Percentiles rank a stretch among this genome's conserved stretches.
These are phyloP conservation scores for Leccinum pallidistipes DNA, from an alignment of 1,284 basidiomycete genomes.

Conservation along the genomic window DNA sequence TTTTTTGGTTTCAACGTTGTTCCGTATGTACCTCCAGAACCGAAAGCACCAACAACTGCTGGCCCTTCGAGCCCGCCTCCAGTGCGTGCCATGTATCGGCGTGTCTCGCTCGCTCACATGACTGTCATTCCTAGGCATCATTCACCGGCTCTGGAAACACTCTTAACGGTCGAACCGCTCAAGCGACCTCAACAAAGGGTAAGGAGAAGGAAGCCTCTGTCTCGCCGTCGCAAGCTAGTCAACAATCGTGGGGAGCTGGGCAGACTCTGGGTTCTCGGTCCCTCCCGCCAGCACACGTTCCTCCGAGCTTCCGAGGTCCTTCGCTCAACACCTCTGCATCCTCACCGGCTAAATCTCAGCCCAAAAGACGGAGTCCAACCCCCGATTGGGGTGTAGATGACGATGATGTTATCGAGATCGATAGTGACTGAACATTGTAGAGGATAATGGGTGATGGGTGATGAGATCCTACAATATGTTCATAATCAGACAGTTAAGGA, in stretches of 20 bases:
- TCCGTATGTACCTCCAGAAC: constrained; percentile 60
- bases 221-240: constrained; percentile 25
- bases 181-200: constrained; percentile 42
- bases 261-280: constrained; percentile 49
- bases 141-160: constrained; percentile 56
- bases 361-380: constrained; percentile 56
- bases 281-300: constrained; percentile 35
- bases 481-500: constrained; percentile 4
- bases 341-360: constrained; percentile 34
- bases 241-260: constrained; percentile 56
- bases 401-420: constrained; percentile 72
- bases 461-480: constrained; percentile 13
- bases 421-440: constrained; percentile 55
- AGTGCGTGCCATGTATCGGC: constrained; percentile 21
- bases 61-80: constrained; percentile 22
- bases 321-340: constrained; percentile 52
- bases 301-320: constrained; percentile 34
- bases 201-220: constrained; percentile 51
- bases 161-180: constrained; percentile 47
- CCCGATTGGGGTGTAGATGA: constrained; percentile 79
- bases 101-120: constrained; percentile 6
- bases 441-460: not conserved
- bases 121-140: constrained; percentile 30
- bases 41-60: constrained; percentile 30
- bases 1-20: constrained; percentile 91